Percentiles rank a stretch among this genome's conserved stretches.
phyloP scores from a whole-genome alignment of 2,329 filamentous ascomycete species.

The Aureobasidium sp. region DNA sequence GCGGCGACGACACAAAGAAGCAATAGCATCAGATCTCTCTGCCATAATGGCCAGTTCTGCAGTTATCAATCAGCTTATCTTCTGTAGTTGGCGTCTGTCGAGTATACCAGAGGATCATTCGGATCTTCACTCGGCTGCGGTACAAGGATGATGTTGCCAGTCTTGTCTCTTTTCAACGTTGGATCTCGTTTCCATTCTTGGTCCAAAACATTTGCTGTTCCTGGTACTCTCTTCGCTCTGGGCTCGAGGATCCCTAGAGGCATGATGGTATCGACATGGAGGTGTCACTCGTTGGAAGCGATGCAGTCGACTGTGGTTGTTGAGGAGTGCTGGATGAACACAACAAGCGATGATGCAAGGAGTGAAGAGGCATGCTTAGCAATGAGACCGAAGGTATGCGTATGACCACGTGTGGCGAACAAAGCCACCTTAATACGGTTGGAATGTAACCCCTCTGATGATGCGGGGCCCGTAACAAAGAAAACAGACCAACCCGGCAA shows the following conservation, averaged over 20 bases:
- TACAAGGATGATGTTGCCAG: constrained; percentile 53
- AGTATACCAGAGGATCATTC: constrained; percentile 61
- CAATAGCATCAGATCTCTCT: constrained; percentile 69
- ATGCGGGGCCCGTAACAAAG: no score
- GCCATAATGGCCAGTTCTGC: constrained; percentile 79
- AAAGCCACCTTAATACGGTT: not conserved
- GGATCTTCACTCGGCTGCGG: constrained; percentile 88
- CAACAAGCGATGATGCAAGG: not conserved
- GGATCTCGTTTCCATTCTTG: constrained; percentile 19
- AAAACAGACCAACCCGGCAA: no score
- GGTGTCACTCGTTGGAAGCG: not conserved
- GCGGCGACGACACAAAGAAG: constrained; percentile 73
- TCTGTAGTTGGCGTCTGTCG: no score
- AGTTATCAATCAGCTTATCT: no score
- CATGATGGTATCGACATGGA: constrained; percentile 34
- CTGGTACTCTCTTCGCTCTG: constrained; percentile 61
- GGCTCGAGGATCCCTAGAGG: constrained; percentile 68
- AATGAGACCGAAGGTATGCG: not conserved
- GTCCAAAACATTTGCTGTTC: constrained; percentile 31
- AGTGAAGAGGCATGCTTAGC: not conserved
- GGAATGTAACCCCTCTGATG: not conserved
- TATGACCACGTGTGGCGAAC: constrained; percentile 2
- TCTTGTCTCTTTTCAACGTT: constrained; percentile 1
- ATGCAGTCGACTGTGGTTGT: no score
- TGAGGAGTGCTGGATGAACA: not conserved